Base-by-base conservation (phyloP, 495 filamentous ascomycete species). In the Glutinoglossum americanum region DNA sequence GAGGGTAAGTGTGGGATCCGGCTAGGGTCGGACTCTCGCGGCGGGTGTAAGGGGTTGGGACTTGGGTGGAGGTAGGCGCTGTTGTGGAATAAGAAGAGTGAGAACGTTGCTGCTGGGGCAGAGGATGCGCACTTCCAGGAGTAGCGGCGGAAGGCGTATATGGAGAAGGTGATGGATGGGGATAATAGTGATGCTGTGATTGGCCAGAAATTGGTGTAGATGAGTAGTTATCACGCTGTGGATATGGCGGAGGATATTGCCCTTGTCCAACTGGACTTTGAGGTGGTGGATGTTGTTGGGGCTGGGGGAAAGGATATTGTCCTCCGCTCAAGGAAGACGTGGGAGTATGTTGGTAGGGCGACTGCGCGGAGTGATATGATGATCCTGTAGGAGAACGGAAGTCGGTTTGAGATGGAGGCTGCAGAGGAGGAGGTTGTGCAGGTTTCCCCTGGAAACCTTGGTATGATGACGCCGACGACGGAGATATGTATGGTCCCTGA, bases 21-120 rank as follows among this genome's bases (percentile, higher is more conserved):
- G 72, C 60, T 44, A 72, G 65, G n/a, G 76, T 65, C 23, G 79
- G 79, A 59, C 77, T 80, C 30, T 74, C 73, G 55, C 77, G 76
- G 8, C 64, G 62, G 56, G 72, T 76, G 33, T 74, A 70, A 44
- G 68, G 63, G 23, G 69, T 68, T 63, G 78, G 78, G 64, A 74
- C 73, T 30, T 77, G 75, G 17, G 74, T 72, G 23, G 77, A 80
- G 0, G 75, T 77, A 25, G 78, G 76, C 19, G 78, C 80, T 25
- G 77, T 68, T 19, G 72, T 73, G n/a, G 72, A 77, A 39, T 76
- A 71, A 15, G 73, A 72, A 17, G 72, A 73, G 54, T 71, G 72
- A 28, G 73, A 72, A 60, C 69, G 65, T 58, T 74, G 70, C 15
- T 70, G 68, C 37, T 49, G 32, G 8, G 27, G 51, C 5, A 69